These are phyloP conservation scores for Talaromyces pinophilus DNA, from an alignment of 2,329 filamentous ascomycete genomes.

Conservation along the genomic window DNA sequence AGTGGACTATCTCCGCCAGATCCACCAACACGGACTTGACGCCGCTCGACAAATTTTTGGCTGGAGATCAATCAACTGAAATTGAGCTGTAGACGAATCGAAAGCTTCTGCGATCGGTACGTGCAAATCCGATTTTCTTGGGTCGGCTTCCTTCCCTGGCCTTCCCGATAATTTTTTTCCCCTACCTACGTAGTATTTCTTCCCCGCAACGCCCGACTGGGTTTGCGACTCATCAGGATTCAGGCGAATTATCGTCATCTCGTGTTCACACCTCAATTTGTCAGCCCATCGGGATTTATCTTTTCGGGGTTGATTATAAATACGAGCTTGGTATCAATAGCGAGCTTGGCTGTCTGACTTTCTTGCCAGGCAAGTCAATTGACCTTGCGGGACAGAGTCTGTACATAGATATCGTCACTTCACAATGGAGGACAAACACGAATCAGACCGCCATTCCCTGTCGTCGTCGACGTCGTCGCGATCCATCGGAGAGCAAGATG, in stretches of 20 bases:
- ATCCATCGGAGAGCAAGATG: background rate
- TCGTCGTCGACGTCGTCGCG: constrained; percentile 3
- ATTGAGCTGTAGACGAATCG: too few species aligned
- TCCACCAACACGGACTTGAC: background rate
- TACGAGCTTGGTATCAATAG: background rate
- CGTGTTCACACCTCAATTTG: background rate
- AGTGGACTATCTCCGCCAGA: background rate
- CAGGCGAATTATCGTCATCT: background rate
- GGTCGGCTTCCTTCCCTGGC: background rate
- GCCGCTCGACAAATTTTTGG: background rate
- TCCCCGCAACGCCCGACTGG: background rate
- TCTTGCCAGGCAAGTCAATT: background rate
- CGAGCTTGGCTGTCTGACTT: background rate
- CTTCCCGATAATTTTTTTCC: background rate
- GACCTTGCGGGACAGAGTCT: background rate
- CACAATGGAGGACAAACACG: constrained; percentile 11
- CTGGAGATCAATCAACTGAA: too few species aligned
- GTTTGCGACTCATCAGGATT: background rate
- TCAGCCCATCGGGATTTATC: background rate
- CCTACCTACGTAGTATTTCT: background rate
- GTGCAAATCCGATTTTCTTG: background rate
- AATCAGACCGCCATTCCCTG: background rate
- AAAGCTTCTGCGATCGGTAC: too few species aligned
- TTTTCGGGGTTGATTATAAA: background rate
- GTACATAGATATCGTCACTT: background rate